Evolutionary conservation across 345 rosid species (phyloP), one percentile per base, ranked within the genome.

Genomic region (Arabidopsis arenosa): DNA sequence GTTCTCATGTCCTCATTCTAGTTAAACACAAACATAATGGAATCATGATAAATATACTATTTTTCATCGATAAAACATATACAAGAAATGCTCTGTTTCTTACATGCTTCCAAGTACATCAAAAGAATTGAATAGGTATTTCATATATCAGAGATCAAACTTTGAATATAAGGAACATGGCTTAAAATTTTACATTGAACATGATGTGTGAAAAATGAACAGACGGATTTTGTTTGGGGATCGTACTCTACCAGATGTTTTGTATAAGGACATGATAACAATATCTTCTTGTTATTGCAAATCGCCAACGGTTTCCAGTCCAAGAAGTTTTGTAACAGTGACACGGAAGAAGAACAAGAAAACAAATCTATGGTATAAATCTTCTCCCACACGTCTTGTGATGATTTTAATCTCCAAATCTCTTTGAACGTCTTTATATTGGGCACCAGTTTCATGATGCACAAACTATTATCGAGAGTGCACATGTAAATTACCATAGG

Each of bases 331-430:
- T 23, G 26, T 23, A 23, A 23, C 26, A 23, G 26, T 23, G 26
- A 41, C 44, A 3, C 5, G 5, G 26, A 49, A 47, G 9, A 43
- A 43, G 49, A 17, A 61, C 1, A 40, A 61, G 49, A 40, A 40
- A 18, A 11, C 64, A 18, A 41, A 43, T 63, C 37, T 63, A 64
- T 45, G 5, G n/a, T 30, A 64, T 45, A 45, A 21, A 45, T 15
- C 55, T 64, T n/a, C 55, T 64, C 39, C 39, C 68, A 63, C 8
- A 5, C n/a, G 26, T 63, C 57, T 53, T 53, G n/a, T 23, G 57
- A 43, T 43, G 68, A 9, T 28, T 44, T 30, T 21, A 26, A 4
- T 14, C 39, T 63, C 55, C 68, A 63, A 43, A 44, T 44, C 10
- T 44, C n/a, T 30, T 60, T 4, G 32, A 9, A 23, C 26, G 28